phyloP scores from a whole-genome alignment of 2,329 filamentous ascomycete genomes.

The Venturia carpophila region DNA sequence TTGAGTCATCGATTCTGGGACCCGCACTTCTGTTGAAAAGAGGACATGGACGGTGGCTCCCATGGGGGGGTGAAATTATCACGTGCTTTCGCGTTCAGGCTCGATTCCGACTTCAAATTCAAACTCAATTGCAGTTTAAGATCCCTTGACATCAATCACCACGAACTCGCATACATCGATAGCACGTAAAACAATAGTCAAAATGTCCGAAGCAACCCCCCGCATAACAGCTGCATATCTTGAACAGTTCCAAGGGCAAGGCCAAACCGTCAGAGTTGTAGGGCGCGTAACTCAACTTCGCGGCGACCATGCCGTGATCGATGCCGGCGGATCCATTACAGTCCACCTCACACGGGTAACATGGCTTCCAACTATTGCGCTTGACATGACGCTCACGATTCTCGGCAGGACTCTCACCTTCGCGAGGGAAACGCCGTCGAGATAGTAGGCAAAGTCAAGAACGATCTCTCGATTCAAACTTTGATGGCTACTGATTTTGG shows the following conservation, averaged over 20 bases:
- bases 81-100: neutral
- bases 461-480: conserved; percentile 63
- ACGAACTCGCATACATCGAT: neutral
- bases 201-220: conserved; percentile 45
- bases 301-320: conserved; percentile 71
- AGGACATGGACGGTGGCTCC: neutral
- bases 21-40: neutral
- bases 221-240: conserved; percentile 78
- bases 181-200: neutral
- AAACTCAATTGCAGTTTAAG: neutral
- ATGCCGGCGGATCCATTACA: conserved; percentile 69
- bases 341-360: conserved; percentile 65
- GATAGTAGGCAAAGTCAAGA: conserved; percentile 71
- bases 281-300: conserved; percentile 78
- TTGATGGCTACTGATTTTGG: conserved; percentile 64
- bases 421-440: conserved; percentile 63
- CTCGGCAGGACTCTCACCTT: conserved; percentile 59
- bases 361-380: conserved; percentile 30
- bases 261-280: conserved; percentile 70
- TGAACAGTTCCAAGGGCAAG: conserved; percentile 57
- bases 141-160: neutral
- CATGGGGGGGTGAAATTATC: neutral
- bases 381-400: neutral
- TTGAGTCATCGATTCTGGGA: neutral
- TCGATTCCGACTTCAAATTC: neutral